Base-by-base conservation (phyloP, 129 eudicot genomes). In the Flaveria sonorensis region DNA sequence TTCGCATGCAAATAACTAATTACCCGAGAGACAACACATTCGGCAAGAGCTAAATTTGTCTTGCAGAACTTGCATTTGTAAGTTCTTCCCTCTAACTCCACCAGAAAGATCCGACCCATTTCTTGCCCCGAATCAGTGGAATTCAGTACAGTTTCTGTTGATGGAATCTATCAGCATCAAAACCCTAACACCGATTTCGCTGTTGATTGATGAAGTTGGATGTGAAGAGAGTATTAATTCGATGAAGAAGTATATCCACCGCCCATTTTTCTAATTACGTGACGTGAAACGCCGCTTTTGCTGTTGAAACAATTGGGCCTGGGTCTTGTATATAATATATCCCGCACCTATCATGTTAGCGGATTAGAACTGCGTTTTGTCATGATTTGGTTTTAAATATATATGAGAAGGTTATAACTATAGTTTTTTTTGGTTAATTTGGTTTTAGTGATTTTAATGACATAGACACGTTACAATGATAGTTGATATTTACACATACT, bases 11-110 rank as follows among this genome's bases (percentile, higher is more conserved):
- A 1, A 36, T 5, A 2, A 72, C 39, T 36, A 43, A 43, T 2
- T 75, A 91, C 92, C 92, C 83, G 79, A 13, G 91, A 89, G 42
- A 84, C 87, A 50, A 92, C 88, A 57, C 83, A 84, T 6, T 89
- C 91, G 42, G 87, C 91, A 47, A 92, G 96, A 72, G 91, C 92
- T 62, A 92, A 70, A 46, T 86, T 86, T 46, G 95, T 89, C 82
- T 83, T 87, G 77, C 95, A 92, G 84, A 85, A 89, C 78, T 87
- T 92, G 90, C 97, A 91, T 76, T 77, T 79, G 88, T 91, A 91
- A 75, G 90, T 81, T 32, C 90, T 83, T 51, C 97, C 97, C 65
- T 91, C 97, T 20, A 91, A 76, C 80, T 91, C 94, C 81, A 91
- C 89, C 85, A 88, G 52, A 76, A 86, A 91, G 24, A 88, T 73